Percentiles rank a stretch among this genome's conserved stretches.
phyloP scores from a whole-genome alignment of 129 eudicot species.

The Sambucus nigra region DNA sequence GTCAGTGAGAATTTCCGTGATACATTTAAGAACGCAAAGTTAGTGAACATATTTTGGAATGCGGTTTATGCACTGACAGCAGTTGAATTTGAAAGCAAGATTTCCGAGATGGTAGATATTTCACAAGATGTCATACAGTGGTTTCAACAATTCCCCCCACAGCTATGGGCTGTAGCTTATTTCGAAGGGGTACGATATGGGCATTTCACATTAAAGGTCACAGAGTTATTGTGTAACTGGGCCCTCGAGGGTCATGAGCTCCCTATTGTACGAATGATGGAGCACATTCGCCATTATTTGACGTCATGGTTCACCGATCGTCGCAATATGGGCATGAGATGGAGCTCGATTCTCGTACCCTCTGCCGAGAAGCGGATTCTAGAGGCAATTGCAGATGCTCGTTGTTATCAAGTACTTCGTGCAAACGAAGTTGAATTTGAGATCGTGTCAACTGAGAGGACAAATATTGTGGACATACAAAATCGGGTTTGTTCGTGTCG shows the following conservation, averaged over 20 bases:
- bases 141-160: constrained; percentile 74
- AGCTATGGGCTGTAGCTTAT: constrained; percentile 97
- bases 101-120: constrained; percentile 78
- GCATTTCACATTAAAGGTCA: constrained; percentile 68
- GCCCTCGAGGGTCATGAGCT: constrained; percentile 93
- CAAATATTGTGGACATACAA: constrained; percentile 88
- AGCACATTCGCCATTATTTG: constrained; percentile 70
- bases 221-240: constrained; percentile 77
- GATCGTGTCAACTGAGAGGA: constrained; percentile 85
- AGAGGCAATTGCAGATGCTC: constrained; percentile 82
- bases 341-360: constrained; percentile 79
- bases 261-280: constrained; percentile 91
- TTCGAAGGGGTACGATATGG: constrained; percentile 96
- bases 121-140: constrained; percentile 66
- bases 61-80: constrained; percentile 92
- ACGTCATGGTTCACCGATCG: constrained; percentile 66
- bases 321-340: constrained; percentile 47
- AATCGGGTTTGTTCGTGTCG: constrained; percentile 80
- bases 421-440: constrained; percentile 98
- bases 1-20: constrained; percentile 94
- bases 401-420: constrained; percentile 93
- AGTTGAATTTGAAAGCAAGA: constrained; percentile 71
- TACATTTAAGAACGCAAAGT: constrained; percentile 79
- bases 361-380: constrained; percentile 77
- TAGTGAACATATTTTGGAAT: constrained; percentile 92